Evolutionary conservation across 345 rosid genomes (phyloP).

Genomic region (Boechera divaricarpa): DNA sequence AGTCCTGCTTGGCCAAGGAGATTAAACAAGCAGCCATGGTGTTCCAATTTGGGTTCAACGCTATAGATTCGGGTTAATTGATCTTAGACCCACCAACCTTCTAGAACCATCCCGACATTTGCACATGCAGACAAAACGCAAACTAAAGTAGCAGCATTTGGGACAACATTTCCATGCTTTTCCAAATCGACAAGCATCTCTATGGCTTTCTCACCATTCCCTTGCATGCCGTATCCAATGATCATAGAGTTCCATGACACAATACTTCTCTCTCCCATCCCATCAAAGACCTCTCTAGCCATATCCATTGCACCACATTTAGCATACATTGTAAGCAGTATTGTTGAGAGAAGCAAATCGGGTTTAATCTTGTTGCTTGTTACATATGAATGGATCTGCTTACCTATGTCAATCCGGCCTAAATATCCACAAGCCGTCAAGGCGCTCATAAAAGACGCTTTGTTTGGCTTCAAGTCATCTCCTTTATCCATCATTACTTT

Average conservation of each 20-base stretch:
- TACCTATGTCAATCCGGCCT: conserved; percentile 56
- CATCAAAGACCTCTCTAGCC: conserved; percentile 54
- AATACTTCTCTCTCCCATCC: conserved; percentile 50
- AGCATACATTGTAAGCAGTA: conserved; percentile 63
- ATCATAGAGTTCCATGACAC: conserved; percentile 70
- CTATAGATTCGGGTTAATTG: conserved; percentile 58
- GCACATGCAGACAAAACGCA: conserved; percentile 63
- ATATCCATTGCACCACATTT: conserved; percentile 50
- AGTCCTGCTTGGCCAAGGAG: conserved; percentile 60
- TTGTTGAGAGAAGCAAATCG: conserved; percentile 62
- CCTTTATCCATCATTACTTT: conserved; percentile 58
- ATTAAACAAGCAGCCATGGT: conserved; percentile 66
- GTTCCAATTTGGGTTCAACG: conserved; percentile 58
- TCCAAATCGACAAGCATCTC: conserved; percentile 61
- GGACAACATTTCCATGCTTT: conserved; percentile 48
- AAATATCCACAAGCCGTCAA: conserved; percentile 64
- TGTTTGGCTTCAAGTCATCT: conserved; percentile 54
- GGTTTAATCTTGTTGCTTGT: conserved; percentile 39
- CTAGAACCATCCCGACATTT: conserved; percentile 58
- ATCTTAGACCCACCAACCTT: conserved; percentile 74
- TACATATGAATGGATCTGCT: conserved; percentile 56
- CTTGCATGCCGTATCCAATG: conserved; percentile 68
- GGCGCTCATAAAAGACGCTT: conserved; percentile 59
- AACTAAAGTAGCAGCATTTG: conserved; percentile 60
- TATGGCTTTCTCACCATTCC: conserved; percentile 59